Percentiles rank a stretch among this genome's conserved stretches.
phyloP scores from a whole-genome alignment of 2,329 filamentous ascomycete species.

The Bipolaris zeicola region DNA sequence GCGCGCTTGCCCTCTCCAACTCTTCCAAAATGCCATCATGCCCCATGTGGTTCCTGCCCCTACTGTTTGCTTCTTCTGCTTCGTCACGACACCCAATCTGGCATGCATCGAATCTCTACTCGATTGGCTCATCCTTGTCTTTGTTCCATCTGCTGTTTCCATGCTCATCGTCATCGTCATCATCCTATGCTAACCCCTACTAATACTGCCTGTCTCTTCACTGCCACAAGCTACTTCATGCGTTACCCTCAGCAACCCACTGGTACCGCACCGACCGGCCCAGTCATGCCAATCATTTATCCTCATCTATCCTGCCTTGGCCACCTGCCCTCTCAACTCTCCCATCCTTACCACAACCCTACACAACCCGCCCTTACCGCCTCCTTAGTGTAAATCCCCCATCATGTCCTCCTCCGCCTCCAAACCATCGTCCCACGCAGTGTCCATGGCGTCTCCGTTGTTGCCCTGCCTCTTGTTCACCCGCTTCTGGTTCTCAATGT shows the following conservation, averaged over 20 bases:
- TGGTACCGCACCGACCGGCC: conserved; percentile 19
- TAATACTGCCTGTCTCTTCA: conserved; percentile 4
- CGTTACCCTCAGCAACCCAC: conserved; percentile 36
- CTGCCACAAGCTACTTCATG: conserved; percentile 33
- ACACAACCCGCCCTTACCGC: neutral
- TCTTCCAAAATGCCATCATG: neutral
- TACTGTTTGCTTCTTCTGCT: neutral
- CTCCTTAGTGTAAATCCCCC: conserved; percentile 40
- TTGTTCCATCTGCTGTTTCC: neutral
- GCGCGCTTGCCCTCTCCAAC: neutral
- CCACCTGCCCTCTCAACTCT: too few species aligned
- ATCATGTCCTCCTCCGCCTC: conserved; percentile 49
- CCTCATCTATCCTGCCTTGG: too few species aligned
- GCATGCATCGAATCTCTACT: neutral
- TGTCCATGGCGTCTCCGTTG: conserved; percentile 45
- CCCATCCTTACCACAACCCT: neutral
- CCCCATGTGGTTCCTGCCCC: neutral
- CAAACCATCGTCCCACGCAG: conserved; percentile 41
- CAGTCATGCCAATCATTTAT: conserved; percentile 3
- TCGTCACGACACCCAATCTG: neutral
- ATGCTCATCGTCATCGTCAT: neutral
- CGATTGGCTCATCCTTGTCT: neutral
- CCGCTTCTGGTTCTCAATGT: conserved; percentile 60
- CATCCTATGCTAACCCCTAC: neutral
- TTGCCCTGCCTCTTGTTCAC: conserved; percentile 50